These are phyloP conservation scores for Bidens hawaiensis DNA, from an alignment of 140 eudicot genomes.

Conservation along the genomic window DNA sequence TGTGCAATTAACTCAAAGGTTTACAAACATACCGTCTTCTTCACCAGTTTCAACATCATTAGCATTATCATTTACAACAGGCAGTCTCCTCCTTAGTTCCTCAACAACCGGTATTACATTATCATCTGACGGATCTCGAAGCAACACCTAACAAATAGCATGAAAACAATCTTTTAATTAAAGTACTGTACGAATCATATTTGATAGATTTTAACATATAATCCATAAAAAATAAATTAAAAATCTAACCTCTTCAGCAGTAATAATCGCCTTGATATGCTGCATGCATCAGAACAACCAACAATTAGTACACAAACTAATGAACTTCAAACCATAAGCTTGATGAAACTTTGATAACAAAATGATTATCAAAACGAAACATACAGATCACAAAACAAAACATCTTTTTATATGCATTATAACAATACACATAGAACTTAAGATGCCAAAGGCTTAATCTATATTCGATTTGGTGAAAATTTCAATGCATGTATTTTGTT, in stretches of 20 bases:
- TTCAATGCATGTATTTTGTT: background rate
- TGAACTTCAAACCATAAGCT: background rate
- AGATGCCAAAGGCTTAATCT: background rate
- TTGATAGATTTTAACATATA: background rate
- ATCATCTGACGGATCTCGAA: slow-evolving; percentile 83
- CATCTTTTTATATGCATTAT: background rate
- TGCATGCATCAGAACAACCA: slow-evolving; percentile 43
- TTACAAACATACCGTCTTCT: slow-evolving; percentile 73
- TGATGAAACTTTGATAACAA: background rate
- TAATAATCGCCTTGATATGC: slow-evolving; percentile 96
- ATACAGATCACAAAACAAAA: slow-evolving; percentile 1
- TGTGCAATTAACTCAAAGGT: no score
- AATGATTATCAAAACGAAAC: background rate
- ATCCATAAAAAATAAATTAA: background rate
- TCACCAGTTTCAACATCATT: slow-evolving; percentile 58
- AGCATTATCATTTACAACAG: slow-evolving; percentile 22
- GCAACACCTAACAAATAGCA: slow-evolving; percentile 50
- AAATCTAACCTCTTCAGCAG: slow-evolving; percentile 82
- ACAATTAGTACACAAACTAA: slow-evolving; percentile 13
- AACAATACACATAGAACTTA: background rate
- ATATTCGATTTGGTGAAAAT: background rate
- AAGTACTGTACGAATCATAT: background rate
- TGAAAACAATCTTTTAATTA: background rate
- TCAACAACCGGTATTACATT: slow-evolving; percentile 80
- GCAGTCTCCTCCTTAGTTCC: slow-evolving; percentile 67